phyloP scores from a whole-genome alignment of 768 basidiomycete genomes.

The Flagelloscypha sp. region DNA sequence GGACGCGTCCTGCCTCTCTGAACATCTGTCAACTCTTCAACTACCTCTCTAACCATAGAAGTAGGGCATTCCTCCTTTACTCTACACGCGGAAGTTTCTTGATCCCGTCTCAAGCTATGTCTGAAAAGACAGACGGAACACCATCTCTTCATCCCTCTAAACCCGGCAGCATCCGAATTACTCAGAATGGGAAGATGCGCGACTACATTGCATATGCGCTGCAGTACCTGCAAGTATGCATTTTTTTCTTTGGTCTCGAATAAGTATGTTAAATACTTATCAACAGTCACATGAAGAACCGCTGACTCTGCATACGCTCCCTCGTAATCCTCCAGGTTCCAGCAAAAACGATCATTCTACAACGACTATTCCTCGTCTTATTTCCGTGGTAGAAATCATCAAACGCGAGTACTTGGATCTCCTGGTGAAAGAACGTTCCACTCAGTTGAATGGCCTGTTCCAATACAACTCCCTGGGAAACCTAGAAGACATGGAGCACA shows the following conservation, averaged over 20 bases:
- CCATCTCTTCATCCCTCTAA: no score
- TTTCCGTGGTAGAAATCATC: slow-evolving; percentile 76
- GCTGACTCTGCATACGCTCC: slow-evolving; percentile 54
- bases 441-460: slow-evolving; percentile 48
- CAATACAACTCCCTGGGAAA: slow-evolving; percentile 70
- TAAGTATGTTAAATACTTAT: slow-evolving; percentile 2
- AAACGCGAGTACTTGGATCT: slow-evolving; percentile 69
- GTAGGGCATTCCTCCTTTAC: no score
- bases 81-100: no score
- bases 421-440: slow-evolving; percentile 33
- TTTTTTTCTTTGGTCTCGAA: background rate
- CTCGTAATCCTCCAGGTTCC: slow-evolving; percentile 15
- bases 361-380: slow-evolving; percentile 48
- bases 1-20: no score
- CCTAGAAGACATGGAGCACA: slow-evolving; percentile 35
- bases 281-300: slow-evolving; percentile 41
- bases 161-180: slow-evolving; percentile 46
- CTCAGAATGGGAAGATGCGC: slow-evolving; percentile 46
- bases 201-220: slow-evolving; percentile 46
- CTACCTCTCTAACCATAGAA: no score
- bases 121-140: no score
- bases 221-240: slow-evolving; percentile 42
- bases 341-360: slow-evolving; percentile 8
- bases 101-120: no score
- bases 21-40: no score